Evolutionary conservation across 257 asterid genomes (phyloP), one percentile per base, ranked within the genome.

Genomic region (Fraxinus cuspidata): DNA sequence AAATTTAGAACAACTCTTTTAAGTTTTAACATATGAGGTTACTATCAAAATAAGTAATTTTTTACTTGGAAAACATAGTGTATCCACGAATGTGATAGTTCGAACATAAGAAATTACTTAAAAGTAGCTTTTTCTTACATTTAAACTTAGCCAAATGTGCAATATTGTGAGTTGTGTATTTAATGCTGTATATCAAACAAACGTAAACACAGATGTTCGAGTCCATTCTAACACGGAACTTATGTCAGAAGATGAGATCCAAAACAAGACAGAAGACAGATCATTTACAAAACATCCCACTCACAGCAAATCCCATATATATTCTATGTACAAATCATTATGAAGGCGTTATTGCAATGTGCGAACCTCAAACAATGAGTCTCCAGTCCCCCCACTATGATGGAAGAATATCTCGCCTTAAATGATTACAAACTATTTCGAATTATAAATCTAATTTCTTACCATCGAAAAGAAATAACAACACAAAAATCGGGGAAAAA

Each of bases 311-410:
- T n/a, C 58, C 3, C 35, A 63, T 63, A 10, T 53, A 53, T 27
- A 29, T 58, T 77, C 76, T 65, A 74, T 15, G 12, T 67, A 2
- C 12, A 7, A 8, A 51, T 25, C 81, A 81, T 81, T 70, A 84
- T 84, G 81, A 78, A 71, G 56, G 87, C 76, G 84, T 74, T 75
- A 80, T 77, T 80, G 81, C 83, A 51, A 81, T 74, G 18, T 74
- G 84, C 84, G 87, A 84, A 71, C 79, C 84, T 81, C 28, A 81
- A 78, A 78, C 79, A 81, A 64, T 40, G 38, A 78, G 84, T 78
- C 87, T 85, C 84, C 83, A 84, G 83, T 78, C 83, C 42, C 83
- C 84, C 83, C 81, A 84, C 82, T 42, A 68, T 40, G 29, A n/a
- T 8, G 31, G 53, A 3, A 27, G 65, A 72, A 72, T 60, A 71